Evolutionary conservation across 1,284 basidiomycete genomes (phyloP), one percentile per base, ranked within the genome.

Genomic region (Phlebopus sp.): DNA sequence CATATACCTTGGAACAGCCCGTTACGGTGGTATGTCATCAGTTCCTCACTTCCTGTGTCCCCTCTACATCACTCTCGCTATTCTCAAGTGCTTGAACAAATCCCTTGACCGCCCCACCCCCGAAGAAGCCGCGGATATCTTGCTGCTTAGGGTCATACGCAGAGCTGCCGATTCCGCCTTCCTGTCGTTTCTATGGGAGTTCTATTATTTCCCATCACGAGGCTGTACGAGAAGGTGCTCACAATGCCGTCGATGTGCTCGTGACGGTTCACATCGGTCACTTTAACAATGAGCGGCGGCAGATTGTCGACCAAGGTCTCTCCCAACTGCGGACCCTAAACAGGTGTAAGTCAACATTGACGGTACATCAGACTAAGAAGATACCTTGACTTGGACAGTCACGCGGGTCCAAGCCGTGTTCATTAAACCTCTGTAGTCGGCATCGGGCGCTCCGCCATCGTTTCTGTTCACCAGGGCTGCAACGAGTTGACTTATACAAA

Each of bases 111-210:
- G 49, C 53, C n/a, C 55, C 73, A 3, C 84, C 83, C n/a, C 76
- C 79, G 58, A 93, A 90, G 72, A 92, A 92, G 4, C 79, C 77
- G 14, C 86, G 78, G 48, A 93, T 83, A 57, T 84, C 81, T 54
- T 78, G 75, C 63, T 94, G 91, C 49, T 80, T 81, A 27, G 83
- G 80, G 59, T 95, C 91, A 57, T 84, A 77, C 1, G 81, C 79
- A 8, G 77, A 66, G 37, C 81, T 85, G 3, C 88, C 86, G 37
- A 91, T 85, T 0, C 91, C 91, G 0, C 87, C 89, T 50, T 77
- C 78, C 62, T 92, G 90, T 5, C 89, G 79, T 53, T 77, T 78
- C 86, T 89, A 42, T 21, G 55, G 18, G 14, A 43, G 39, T 14
- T 39, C n/a, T 15, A 27, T 54, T 19, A 52, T 29, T 37, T 37